Conservation (phyloP, 106 monocot genomes). For the Hemerocallis citrina region DNA sequence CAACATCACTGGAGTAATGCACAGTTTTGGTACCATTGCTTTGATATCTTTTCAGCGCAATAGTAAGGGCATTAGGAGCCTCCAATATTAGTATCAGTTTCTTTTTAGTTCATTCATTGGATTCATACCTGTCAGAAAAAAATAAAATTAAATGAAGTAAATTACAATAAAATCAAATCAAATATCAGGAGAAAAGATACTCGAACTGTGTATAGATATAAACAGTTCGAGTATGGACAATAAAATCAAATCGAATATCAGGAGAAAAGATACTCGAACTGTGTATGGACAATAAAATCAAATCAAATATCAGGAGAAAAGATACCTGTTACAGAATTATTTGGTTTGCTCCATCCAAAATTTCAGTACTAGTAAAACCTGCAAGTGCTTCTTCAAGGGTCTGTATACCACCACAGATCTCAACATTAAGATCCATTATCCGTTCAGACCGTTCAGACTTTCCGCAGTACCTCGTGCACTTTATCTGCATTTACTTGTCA, state of each 20-base stretch:
- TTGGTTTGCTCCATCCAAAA: conserved; percentile 74
- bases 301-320: background rate
- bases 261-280: background rate
- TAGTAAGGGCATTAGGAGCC: conserved; percentile 58
- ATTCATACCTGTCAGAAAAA: conserved; percentile 38
- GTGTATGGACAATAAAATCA: too few species aligned
- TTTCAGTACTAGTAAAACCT: conserved; percentile 50
- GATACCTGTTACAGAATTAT: conserved; percentile 50
- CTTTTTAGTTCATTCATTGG: conserved; percentile 55
- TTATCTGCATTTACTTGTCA: conserved; percentile 49
- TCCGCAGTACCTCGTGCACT: conserved; percentile 54
- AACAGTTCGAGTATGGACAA: too few species aligned
- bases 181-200: background rate
- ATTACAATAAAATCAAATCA: background rate
- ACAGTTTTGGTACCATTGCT: conserved; percentile 10
- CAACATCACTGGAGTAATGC: background rate
- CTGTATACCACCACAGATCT: conserved; percentile 60
- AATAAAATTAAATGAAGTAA: too few species aligned
- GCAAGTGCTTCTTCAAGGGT: conserved; percentile 75
- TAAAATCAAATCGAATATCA: background rate
- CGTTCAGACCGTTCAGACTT: conserved; percentile 60
- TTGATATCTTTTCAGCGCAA: conserved; percentile 65
- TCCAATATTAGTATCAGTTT: conserved; percentile 47
- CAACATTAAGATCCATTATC: conserved; percentile 89
- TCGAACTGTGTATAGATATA: too few species aligned